These are phyloP conservation scores for Pleoardoris graminearum DNA, from an alignment of 2,329 filamentous ascomycete genomes.

Conservation along the genomic window DNA sequence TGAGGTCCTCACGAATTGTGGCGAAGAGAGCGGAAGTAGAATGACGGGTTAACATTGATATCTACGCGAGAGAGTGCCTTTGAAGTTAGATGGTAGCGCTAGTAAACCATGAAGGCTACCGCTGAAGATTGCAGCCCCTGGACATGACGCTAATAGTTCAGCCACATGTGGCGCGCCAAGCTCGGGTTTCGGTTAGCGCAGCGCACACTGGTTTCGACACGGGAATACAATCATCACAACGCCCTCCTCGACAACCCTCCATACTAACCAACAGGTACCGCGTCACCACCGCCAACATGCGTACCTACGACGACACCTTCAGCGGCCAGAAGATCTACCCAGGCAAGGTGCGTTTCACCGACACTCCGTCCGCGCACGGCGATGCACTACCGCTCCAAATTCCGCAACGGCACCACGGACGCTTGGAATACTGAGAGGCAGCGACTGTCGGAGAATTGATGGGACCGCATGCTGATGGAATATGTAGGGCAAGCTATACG, in stretches of 20 bases:
- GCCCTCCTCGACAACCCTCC: conserved; percentile 38
- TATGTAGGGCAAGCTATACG: conserved; percentile 93
- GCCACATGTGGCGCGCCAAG: background rate
- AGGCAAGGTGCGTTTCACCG: conserved; percentile 66
- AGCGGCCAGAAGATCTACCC: conserved; percentile 79
- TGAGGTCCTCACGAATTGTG: no score
- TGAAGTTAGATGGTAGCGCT: no score
- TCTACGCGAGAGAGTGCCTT: no score
- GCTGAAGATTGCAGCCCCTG: no score
- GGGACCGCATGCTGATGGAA: conserved; percentile 34
- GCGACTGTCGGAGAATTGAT: conserved; percentile 10
- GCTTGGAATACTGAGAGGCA: conserved; percentile 20
- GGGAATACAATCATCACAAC: conserved; percentile 16
- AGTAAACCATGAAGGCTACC: no score
- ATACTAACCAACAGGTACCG: conserved; percentile 46
- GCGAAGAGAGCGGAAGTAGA: no score
- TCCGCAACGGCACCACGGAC: conserved; percentile 20
- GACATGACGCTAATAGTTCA: background rate
- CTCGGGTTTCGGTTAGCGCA: background rate
- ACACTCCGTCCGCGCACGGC: conserved; percentile 12
- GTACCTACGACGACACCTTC: conserved; percentile 79
- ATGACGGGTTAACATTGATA: no score
- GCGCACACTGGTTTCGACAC: background rate
- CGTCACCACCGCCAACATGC: conserved; percentile 63
- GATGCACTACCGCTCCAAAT: conserved; percentile 29